These are phyloP conservation scores for Cladosporium halotolerans DNA, from an alignment of 2,329 filamentous ascomycete species.

Conservation along the genomic window DNA sequence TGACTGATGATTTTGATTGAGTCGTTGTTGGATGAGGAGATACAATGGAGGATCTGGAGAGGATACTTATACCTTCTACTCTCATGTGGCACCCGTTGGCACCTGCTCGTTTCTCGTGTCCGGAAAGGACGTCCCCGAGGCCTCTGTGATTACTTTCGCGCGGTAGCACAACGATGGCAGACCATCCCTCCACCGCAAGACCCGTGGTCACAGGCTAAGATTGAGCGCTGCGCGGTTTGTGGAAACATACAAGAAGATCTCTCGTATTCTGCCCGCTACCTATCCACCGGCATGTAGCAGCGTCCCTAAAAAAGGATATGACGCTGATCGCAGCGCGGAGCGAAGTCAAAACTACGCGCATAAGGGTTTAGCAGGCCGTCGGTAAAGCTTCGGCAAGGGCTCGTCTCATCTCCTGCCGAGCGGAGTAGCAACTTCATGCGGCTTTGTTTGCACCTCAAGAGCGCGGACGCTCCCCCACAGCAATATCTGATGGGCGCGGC, in stretches of 20 bases:
- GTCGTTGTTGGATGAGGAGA: background rate
- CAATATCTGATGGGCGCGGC: background rate
- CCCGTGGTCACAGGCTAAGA: background rate
- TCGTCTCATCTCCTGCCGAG: background rate
- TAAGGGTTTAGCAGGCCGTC: background rate
- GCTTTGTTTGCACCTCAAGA: background rate
- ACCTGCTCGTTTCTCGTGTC: background rate
- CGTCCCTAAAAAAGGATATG: conserved; percentile 10
- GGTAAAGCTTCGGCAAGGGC: conserved; percentile 1
- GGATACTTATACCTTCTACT: conserved; percentile 7
- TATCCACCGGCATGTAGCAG: conserved; percentile 1
- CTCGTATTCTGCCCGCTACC: conserved; percentile 6
- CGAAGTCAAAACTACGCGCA: too few relatives aligned
- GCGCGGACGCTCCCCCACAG: too few relatives aligned
- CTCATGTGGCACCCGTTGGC: background rate
- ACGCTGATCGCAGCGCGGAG: background rate
- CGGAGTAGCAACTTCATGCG: conserved; percentile 1
- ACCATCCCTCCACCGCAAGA: background rate
- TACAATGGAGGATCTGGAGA: background rate
- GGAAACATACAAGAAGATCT: conserved; percentile 1
- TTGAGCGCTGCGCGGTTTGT: background rate
- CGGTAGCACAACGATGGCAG: background rate
- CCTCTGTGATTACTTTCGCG: background rate
- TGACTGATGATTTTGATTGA: background rate
- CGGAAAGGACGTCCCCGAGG: background rate